A percentile compares a stretch with the other conserved stretches of the same genome.
These are phyloP conservation scores for Trichoderma asperelloides DNA, from an alignment of 495 filamentous ascomycete species.

Conservation along the genomic window DNA sequence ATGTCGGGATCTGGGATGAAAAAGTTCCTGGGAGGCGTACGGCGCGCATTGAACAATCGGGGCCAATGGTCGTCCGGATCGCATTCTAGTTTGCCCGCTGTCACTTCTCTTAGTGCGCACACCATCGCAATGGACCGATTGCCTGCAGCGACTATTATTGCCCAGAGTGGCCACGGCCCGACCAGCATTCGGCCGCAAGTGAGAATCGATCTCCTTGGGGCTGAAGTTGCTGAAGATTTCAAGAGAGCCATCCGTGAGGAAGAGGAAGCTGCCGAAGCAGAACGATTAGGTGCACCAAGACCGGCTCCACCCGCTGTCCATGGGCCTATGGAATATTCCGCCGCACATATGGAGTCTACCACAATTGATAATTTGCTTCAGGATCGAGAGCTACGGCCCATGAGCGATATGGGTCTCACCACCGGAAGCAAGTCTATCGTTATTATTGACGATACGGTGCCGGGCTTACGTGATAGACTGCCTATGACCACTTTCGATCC, in stretches of 20 bases:
- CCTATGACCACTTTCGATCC: slow-evolving; percentile 26
- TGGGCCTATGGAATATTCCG: slow-evolving; percentile 27
- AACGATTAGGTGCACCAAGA: slow-evolving; percentile 16
- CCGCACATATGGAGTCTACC: slow-evolving; percentile 27
- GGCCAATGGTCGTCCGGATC: slow-evolving; percentile 31
- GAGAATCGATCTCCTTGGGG: slow-evolving; percentile 70
- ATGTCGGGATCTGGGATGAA: slow-evolving; percentile 62
- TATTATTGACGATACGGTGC: slow-evolving; percentile 67
- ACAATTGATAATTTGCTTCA: slow-evolving; percentile 17
- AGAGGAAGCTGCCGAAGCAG: slow-evolving; percentile 38
- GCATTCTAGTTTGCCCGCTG: background rate
- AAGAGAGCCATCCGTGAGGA: slow-evolving; percentile 51
- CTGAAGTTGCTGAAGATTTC: slow-evolving; percentile 65
- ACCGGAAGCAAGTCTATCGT: slow-evolving; percentile 78
- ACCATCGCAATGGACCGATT: slow-evolving; percentile 20
- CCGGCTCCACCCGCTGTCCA: slow-evolving; percentile 14
- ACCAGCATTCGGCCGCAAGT: slow-evolving; percentile 34
- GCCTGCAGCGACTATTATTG: slow-evolving; percentile 45
- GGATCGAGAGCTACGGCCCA: slow-evolving; percentile 20
- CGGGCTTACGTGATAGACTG: slow-evolving; percentile 39
- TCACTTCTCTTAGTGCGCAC: background rate
- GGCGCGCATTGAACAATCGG: slow-evolving; percentile 73
- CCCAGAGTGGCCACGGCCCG: slow-evolving; percentile 38
- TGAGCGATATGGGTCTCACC: slow-evolving; percentile 51
- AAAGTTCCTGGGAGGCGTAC: slow-evolving; percentile 78